Base-by-base conservation (phyloP, 1,284 basidiomycete genomes). In the Cryptococcus sp. region DNA sequence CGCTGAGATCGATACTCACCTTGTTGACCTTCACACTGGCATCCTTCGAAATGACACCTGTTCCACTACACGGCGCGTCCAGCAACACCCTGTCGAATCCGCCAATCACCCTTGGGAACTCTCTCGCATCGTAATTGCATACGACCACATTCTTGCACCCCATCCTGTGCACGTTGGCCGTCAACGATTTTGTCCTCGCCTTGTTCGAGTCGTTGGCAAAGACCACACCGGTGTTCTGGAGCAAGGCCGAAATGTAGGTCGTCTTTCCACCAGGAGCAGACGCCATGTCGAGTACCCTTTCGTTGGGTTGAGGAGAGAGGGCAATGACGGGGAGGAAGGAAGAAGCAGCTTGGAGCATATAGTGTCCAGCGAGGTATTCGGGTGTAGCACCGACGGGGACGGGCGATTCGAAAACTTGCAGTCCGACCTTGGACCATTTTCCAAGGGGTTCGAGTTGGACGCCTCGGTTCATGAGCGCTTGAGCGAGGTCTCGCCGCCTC, bases 91-190 rank as follows among this genome's bases (percentile, higher is more conserved):
- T 80, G 69, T 99, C 94, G 62, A 99, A 99, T 1, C 95, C 95
- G 21, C 94, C 95, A 76, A 99, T 92, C 38, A 99, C 93, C 72
- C 94, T 97, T n/a, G 95, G 95, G 76, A 98, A 99, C 73, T 97
- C 87, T 52, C 95, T 79, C 4, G 93, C 95, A 65, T 99, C 95
- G 66, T 98, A 94, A 50, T 91, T 95, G 73, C 92, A 97, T 31
- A 98, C 84, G 9, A 97, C 85, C 42, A 98, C 93, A 69, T 98
- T 99, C 74, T 92, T 95, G 78, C 95, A 98, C 2, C 95, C 95
- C 60, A 99, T 79, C 19, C 95, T 84, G 69, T 97, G 93, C 3
- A 98, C 82, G 65, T 99, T 99, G 46, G 94, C 95, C 6, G 87
- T 92, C 50, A 99, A 78, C 76, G 88, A 90, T 78, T 98, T 99